Base-by-base conservation (phyloP, 106 monocot genomes). In the Dioscorea alata region DNA sequence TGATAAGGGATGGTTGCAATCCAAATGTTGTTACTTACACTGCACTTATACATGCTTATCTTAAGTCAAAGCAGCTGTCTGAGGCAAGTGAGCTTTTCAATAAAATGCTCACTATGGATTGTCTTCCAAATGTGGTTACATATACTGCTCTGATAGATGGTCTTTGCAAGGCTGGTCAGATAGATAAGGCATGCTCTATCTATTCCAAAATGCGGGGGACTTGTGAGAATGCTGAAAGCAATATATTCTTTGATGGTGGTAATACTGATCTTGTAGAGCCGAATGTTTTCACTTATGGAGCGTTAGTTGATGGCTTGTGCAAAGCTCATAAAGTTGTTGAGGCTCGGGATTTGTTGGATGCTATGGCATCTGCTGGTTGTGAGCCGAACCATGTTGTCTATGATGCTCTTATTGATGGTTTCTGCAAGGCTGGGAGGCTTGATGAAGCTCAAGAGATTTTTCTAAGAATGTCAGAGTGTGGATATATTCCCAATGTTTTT, bases 211-310 rank as follows among this genome's bases (percentile, higher is more conserved):
- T 99, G 92, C 75, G 56, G 54, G 87, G 90, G 61, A 70, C 65
- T 24, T 83, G 24, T 75, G 81, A 90, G 12, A 64, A 57, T n/a
- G 61, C 64, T 23, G 83, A 75, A 72, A 62, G 65, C 61, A 67
- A 79, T 60, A 80, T 66, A 28, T 88, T 80, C 71, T 89, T 92
- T 74, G 60, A 67, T 63, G 77, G 57, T 63, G 69, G 25, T 52
- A 60, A 49, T 75, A 20, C 33, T 0, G 65, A 77, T 14, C 68
- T n/a, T 6, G 17, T 59, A 59, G 71, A 73, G 48, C 97, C 97
- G 48, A 99, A 99, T 87, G 90, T 99, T 69, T 84, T 90, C 60
- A 99, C 97, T 8, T 99, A 93, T 73, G 97, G 97, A 71, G 92
- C 97, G 63, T 56, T 99, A 59, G 74, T 99, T 61, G 90, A 99